These are phyloP conservation scores for Psidium friedrichsthalianum DNA, from an alignment of 345 rosid genomes.

Conservation along the genomic window DNA sequence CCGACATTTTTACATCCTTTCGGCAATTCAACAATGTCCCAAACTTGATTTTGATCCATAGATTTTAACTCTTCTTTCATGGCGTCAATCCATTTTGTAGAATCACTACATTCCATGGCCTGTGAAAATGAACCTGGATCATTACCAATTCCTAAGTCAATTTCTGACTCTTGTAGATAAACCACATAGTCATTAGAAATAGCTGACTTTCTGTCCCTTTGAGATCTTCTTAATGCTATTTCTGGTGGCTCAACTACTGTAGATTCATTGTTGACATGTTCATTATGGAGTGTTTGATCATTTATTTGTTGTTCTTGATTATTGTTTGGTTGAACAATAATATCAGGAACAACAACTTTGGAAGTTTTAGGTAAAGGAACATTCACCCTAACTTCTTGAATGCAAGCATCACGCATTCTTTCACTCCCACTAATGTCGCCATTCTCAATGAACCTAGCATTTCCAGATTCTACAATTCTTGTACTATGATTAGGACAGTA, in stretches of 20 bases:
- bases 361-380: too few relatives aligned
- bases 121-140: not conserved
- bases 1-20: not conserved
- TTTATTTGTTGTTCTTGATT: too few relatives aligned
- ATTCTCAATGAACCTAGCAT: not conserved
- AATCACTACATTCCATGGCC: not conserved
- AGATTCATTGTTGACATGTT: too few relatives aligned
- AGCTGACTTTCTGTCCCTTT: too few relatives aligned
- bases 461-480: not conserved
- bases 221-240: too few relatives aligned
- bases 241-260: too few relatives aligned
- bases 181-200: constrained; percentile 1
- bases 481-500: not conserved
- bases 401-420: not conserved
- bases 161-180: not conserved
- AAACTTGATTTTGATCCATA: not conserved
- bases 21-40: not conserved
- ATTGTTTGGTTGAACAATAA: too few relatives aligned
- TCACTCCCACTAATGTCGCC: not conserved
- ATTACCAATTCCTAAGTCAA: not conserved
- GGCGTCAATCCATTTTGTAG: not conserved
- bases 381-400: too few relatives aligned
- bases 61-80: constrained; percentile 2
- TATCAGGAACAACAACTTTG: too few relatives aligned
- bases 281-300: too few relatives aligned